Evolutionary conservation across 768 basidiomycete genomes (phyloP).

Genomic region (Lactarius indigo): DNA sequence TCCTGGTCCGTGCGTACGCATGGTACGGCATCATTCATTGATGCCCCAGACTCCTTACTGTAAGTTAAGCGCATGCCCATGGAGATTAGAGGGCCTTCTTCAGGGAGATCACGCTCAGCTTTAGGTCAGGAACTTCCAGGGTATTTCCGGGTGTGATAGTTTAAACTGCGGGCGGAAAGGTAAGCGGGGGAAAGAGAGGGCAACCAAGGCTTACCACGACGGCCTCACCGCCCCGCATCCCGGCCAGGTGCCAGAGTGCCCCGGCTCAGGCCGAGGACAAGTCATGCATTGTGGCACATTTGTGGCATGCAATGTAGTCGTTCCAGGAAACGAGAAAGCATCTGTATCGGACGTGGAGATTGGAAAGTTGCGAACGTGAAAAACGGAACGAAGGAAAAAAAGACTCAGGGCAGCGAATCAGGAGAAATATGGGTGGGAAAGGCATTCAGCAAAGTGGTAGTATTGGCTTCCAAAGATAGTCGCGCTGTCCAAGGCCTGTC

Average conservation of each 20-base stretch:
- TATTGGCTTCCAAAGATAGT: neutral
- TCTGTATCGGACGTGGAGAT: neutral
- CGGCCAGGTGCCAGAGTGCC: neutral
- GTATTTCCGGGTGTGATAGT: slow-evolving; percentile 14
- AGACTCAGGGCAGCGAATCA: neutral
- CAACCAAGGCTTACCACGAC: neutral
- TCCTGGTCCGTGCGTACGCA: slow-evolving; percentile 11
- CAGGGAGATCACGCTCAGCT: neutral
- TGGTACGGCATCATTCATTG: slow-evolving; percentile 1
- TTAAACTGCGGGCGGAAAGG: neutral
- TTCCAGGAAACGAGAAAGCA: neutral
- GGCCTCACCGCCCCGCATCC: neutral
- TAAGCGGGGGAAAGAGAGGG: slow-evolving; percentile 6
- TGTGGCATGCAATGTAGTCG: neutral
- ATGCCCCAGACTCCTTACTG: neutral
- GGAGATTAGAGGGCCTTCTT: slow-evolving; percentile 12
- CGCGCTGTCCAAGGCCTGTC: neutral
- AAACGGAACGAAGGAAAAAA: neutral
- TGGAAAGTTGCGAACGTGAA: neutral
- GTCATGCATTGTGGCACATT: neutral
- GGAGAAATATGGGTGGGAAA: neutral
- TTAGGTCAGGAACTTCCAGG: slow-evolving; percentile 5
- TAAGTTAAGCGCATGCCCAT: neutral
- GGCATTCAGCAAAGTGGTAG: neutral
- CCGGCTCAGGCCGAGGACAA: neutral